A percentile compares a stretch with the other conserved stretches of the same genome.
Evolutionary conservation across 257 asterid genomes (phyloP).

Genomic region (Solanum rostratum): DNA sequence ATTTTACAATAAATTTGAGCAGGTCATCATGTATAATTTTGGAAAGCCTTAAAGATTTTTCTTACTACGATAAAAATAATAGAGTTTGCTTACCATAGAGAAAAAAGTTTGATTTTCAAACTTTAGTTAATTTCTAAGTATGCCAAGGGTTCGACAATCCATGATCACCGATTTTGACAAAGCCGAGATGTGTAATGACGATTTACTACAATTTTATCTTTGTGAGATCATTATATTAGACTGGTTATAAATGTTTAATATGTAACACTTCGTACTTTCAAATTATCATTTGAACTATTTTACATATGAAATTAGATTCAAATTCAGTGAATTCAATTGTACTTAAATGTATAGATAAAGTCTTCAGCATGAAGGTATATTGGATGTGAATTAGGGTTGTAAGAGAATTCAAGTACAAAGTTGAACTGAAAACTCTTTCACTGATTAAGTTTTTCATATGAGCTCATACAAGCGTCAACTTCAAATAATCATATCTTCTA

Average conservation of each 20-base stretch:
- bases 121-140: background rate
- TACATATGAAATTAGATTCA: background rate
- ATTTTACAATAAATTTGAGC: background rate
- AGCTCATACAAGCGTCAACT: too few relatives aligned
- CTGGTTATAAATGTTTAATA: too few relatives aligned
- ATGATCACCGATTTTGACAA: too few relatives aligned
- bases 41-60: background rate
- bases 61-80: background rate
- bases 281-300: background rate
- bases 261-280: background rate
- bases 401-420: too few relatives aligned
- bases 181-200: too few relatives aligned
- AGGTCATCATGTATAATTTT: background rate
- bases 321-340: background rate
- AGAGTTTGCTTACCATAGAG: background rate
- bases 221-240: too few relatives aligned
- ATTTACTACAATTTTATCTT: too few relatives aligned
- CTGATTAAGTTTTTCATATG: too few relatives aligned
- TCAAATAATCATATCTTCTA: too few relatives aligned
- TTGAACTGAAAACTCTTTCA: too few relatives aligned
- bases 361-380: too few relatives aligned
- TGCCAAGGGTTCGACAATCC: background rate
- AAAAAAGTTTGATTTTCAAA: background rate
- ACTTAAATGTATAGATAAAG: background rate
- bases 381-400: too few relatives aligned